Base-by-base conservation (phyloP, 78 protist genomes). In the Protostelium mycophagum region DNA sequence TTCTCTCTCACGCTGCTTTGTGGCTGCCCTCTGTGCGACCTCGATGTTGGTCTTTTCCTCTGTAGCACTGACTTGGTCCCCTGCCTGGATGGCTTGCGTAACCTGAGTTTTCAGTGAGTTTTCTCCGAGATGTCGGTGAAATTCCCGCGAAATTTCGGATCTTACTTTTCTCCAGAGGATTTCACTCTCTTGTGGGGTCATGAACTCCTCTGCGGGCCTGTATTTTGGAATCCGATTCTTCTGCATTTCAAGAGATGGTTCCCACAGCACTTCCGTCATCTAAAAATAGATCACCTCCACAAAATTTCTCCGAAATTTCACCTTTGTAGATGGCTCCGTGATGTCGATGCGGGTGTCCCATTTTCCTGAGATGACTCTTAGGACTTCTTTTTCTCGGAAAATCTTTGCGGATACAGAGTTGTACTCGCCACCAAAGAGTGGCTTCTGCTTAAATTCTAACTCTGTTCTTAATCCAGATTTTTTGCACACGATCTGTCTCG, bases 381-480 rank as follows among this genome's bases (percentile, higher is more conserved):
- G 35, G n/a, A 73, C 63, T 63, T 89, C 89, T n/a, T 35, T 1
- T 1, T 0, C 89, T 35, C 90, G 35, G 88, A 87, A 92, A 36
- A 97, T 89, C 85, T 84, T 90, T n/a, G 97, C 98, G 38, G 85
- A 1, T 1, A 97, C 89, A 0, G 83, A 85, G 87, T 95, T 96
- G 88, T 95, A 91, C 35, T 93, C 92, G 37, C 98, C 98, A 10
- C 95, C 93, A 89, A 96, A 86, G 39, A 93, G 83, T 35, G 96
- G 96, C 38, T 96, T 97, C 35, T 91, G 35, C 93, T 90, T 93
- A 87, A 98, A 98, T 35, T 96, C 93, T 63, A 97, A 1, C 34
- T 88, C 93, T 16, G 91, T 35, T 34, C 25, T 28, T 34, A 89
- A 34, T 35, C 89, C 92, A n/a, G 96, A 91, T 36, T 96, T 37